Conservation (phyloP, 495 filamentous ascomycete genomes). For the Penicillium malachiteum region DNA sequence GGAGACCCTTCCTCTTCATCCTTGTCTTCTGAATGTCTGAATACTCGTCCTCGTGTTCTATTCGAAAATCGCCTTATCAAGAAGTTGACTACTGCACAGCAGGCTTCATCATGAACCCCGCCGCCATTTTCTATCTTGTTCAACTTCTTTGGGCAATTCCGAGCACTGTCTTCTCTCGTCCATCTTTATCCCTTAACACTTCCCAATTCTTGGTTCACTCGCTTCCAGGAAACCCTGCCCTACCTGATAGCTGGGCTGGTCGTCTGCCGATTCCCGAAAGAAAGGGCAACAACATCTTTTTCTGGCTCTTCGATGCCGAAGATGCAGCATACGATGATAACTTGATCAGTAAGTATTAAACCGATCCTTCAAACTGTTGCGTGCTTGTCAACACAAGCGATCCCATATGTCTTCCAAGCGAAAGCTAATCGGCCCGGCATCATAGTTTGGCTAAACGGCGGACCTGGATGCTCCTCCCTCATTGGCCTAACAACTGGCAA, state of each 20-base stretch:
- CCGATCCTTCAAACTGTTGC: no score
- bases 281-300: slow-evolving; percentile 38
- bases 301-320: slow-evolving; percentile 43
- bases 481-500: slow-evolving; percentile 52
- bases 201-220: slow-evolving; percentile 30
- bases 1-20: not conserved
- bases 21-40: no score
- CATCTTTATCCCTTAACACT: slow-evolving; percentile 3
- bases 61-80: not conserved
- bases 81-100: no score
- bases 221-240: slow-evolving; percentile 27
- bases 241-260: slow-evolving; percentile 44
- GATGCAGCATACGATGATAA: slow-evolving; percentile 30
- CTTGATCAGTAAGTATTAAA: slow-evolving; percentile 33
- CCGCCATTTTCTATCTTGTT: slow-evolving; percentile 20
- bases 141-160: slow-evolving; percentile 19
- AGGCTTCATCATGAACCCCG: slow-evolving; percentile 18
- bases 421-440: not conserved
- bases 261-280: slow-evolving; percentile 34
- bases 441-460: slow-evolving; percentile 68
- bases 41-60: no score
- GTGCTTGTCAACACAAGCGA: no score
- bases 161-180: slow-evolving; percentile 3
- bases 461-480: slow-evolving; percentile 66
- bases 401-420: no score